Conservation (phyloP, 805 yeast species). For the Komagataella kurtzmanii region DNA sequence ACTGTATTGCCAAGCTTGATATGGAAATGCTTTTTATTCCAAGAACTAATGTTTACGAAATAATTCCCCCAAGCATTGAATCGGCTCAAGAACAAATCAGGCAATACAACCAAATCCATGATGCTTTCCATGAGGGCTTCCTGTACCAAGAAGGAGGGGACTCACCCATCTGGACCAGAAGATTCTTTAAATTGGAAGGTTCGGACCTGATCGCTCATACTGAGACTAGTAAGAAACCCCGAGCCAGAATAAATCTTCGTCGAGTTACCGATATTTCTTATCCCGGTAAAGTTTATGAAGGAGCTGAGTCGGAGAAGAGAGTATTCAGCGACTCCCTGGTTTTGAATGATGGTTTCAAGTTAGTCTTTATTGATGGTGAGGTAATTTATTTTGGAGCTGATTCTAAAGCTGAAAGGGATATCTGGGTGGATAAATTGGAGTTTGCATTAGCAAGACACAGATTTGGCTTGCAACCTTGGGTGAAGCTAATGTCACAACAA, state of each 20-base stretch:
- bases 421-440: conserved; percentile 55
- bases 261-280: conserved; percentile 44
- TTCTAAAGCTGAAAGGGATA: conserved; percentile 38
- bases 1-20: conserved; percentile 51
- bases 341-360: conserved; percentile 61
- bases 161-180: conserved; percentile 54
- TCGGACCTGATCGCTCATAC: conserved; percentile 65
- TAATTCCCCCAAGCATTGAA: conserved; percentile 57
- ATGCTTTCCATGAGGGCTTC: conserved; percentile 42
- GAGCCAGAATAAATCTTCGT: conserved; percentile 63
- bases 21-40: conserved; percentile 61
- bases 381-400: conserved; percentile 80
- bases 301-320: conserved; percentile 5
- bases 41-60: conserved; percentile 42
- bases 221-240: conserved; percentile 50
- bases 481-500: conserved; percentile 12
- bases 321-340: conserved; percentile 61
- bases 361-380: conserved; percentile 71
- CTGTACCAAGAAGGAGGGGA: conserved; percentile 91
- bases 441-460: conserved; percentile 29
- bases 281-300: conserved; percentile 22
- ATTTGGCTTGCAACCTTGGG: conserved; percentile 22
- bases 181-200: conserved; percentile 66
- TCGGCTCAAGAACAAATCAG: conserved; percentile 30
- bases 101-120: conserved; percentile 16